phyloP scores from a whole-genome alignment of 192 early-diverging fungal species.

The Entomortierella chlamydospora region DNA sequence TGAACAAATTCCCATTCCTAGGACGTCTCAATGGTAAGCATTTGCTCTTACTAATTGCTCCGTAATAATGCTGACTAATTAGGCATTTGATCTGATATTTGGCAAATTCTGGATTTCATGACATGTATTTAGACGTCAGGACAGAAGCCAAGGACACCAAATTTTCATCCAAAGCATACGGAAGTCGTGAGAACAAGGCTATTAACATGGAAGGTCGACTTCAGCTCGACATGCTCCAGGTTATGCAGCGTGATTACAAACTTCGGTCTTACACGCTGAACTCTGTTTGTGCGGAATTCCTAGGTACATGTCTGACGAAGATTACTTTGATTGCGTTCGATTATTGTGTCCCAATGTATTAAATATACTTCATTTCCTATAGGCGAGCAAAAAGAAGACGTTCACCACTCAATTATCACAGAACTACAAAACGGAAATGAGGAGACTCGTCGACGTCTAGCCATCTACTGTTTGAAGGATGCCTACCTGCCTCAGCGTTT shows the following conservation, averaged over 20 bases:
- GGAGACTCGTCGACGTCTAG: constrained; percentile 93
- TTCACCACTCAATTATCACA: constrained; percentile 98
- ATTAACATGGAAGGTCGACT: constrained; percentile 93
- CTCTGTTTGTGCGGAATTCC: constrained; percentile 94
- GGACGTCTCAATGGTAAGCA: constrained; percentile 73
- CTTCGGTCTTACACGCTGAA: constrained; percentile 96
- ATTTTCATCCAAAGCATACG: constrained; percentile 94
- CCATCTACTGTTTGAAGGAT: constrained; percentile 98
- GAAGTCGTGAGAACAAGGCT: constrained; percentile 90
- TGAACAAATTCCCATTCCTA: constrained; percentile 83
- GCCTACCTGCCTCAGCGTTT: constrained; percentile 93
- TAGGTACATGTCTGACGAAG: too few relatives aligned
- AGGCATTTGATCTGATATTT: too few relatives aligned
- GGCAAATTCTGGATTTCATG: too few relatives aligned
- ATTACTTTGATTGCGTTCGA: too few relatives aligned
- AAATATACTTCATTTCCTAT: neutral
- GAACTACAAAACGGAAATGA: constrained; percentile 96
- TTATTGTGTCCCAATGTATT: too few relatives aligned
- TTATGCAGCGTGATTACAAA: constrained; percentile 97
- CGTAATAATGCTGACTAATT: too few relatives aligned
- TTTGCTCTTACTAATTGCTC: neutral
- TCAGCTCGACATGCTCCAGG: constrained; percentile 92
- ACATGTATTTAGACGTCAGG: constrained; percentile 52
- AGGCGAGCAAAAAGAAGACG: constrained; percentile 99
- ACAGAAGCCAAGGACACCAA: constrained; percentile 82